Conservation (phyloP, 2,329 filamentous ascomycete genomes). For the Zymoseptoria brevis region DNA sequence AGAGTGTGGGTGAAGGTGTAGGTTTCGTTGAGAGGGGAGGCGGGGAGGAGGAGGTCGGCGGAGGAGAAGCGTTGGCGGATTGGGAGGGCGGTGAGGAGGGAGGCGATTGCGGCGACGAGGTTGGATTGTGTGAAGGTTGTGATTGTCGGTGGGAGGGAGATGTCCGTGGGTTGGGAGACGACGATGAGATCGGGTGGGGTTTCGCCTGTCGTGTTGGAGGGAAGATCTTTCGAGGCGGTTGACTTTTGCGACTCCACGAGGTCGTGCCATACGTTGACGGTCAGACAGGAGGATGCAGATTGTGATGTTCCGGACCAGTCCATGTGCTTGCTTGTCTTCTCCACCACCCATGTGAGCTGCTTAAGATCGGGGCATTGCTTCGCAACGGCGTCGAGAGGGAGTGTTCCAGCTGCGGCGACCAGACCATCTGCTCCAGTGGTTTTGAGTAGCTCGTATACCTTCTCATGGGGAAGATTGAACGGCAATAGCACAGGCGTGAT, state of each 20-base stretch:
- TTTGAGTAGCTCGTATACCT: conserved; percentile 63
- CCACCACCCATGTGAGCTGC: conserved; percentile 85
- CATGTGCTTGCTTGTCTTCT: conserved; percentile 82
- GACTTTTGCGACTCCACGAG: conserved; percentile 64
- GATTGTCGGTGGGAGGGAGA: conserved; percentile 53
- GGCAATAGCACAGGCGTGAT: conserved; percentile 79
- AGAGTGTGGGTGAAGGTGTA: conserved; percentile 76
- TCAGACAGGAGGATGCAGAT: conserved; percentile 64
- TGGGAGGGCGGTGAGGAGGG: conserved; percentile 68
- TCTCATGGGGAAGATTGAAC: conserved; percentile 64
- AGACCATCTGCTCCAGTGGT: conserved; percentile 70
- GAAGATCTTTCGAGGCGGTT: conserved; percentile 55
- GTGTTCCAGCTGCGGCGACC: conserved; percentile 75
- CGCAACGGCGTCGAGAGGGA: conserved; percentile 68
- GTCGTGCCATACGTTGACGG: conserved; percentile 89
- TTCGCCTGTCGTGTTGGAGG: conserved; percentile 49
- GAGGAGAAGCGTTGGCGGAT: conserved; percentile 63
- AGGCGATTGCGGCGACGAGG: conserved; percentile 76
- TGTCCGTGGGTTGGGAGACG: conserved; percentile 55
- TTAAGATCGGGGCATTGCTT: conserved; percentile 63
- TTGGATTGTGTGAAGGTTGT: conserved; percentile 78
- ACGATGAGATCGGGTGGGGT: conserved; percentile 47
- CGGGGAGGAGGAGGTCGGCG: conserved; percentile 75
- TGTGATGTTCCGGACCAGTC: conserved; percentile 88
- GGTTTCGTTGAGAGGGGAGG: conserved; percentile 69